Conservation (phyloP, 192 early-diverging fungal genomes). For the Linnemannia exigua region DNA sequence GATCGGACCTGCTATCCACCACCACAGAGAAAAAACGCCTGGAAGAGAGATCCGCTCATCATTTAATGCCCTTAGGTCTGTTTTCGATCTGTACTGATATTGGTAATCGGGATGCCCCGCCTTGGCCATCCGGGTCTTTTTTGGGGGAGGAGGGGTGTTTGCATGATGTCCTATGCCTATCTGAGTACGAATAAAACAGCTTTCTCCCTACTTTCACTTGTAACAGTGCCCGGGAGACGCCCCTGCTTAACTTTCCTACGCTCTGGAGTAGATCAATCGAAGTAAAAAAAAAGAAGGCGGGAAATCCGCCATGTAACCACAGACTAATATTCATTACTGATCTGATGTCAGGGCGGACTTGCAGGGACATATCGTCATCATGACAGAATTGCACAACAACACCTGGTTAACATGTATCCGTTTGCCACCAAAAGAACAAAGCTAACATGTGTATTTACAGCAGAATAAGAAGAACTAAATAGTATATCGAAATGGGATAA, state of each 20-base stretch:
- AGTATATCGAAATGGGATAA: not conserved
- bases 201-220: not conserved
- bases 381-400: not conserved
- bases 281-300: slow-evolving; percentile 15
- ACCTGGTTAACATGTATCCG: not conserved
- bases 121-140: not conserved
- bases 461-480: not conserved
- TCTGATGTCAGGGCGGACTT: not conserved
- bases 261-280: not conserved
- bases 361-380: not conserved
- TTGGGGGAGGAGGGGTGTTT: not conserved
- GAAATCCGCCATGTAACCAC: not conserved
- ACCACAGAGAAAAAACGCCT: not conserved
- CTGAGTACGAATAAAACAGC: not conserved
- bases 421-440: not conserved
- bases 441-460: not conserved
- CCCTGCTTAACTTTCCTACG: no score
- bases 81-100: no score
- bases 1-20: not conserved
- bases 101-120: not conserved
- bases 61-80: no score
- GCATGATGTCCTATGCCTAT: not conserved
- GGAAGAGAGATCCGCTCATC: not conserved
- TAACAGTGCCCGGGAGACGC: no score
- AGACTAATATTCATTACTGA: not conserved